A percentile compares a stretch with the other conserved stretches of the same genome.
phyloP scores from a whole-genome alignment of 2,329 filamentous ascomycete genomes.

The Neophaeococcomyces aloes region DNA sequence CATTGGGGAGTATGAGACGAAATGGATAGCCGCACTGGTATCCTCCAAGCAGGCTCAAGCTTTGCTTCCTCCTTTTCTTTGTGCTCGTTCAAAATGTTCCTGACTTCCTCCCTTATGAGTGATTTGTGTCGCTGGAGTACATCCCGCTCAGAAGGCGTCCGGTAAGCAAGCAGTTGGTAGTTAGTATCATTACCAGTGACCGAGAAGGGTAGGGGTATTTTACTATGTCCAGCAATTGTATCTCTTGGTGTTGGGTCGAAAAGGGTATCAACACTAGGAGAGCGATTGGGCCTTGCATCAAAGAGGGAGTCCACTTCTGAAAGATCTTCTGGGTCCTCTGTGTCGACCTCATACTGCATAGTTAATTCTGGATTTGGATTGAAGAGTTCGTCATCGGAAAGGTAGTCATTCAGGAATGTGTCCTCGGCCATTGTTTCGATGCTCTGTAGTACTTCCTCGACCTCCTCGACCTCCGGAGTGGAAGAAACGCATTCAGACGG shows the following conservation, averaged over 20 bases:
- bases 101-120: slow-evolving; percentile 10
- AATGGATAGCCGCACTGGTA: slow-evolving; percentile 12
- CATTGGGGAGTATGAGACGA: background rate
- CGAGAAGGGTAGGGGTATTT: too few species aligned
- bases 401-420: slow-evolving; percentile 11
- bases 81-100: slow-evolving; percentile 15
- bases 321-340: background rate
- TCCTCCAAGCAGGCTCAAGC: slow-evolving; percentile 22
- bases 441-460: slow-evolving; percentile 18
- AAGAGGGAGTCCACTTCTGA: slow-evolving; percentile 15
- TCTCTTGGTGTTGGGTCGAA: slow-evolving; percentile 9
- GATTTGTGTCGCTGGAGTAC: slow-evolving; percentile 10
- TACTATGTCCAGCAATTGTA: background rate
- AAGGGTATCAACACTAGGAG: slow-evolving; percentile 18
- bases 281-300: slow-evolving; percentile 7
- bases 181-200: too few species aligned
- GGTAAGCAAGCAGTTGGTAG: background rate
- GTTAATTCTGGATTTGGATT: background rate
- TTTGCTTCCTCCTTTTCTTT: slow-evolving; percentile 17
- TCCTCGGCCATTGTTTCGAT: slow-evolving; percentile 21
- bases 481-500: background rate
- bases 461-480: slow-evolving; percentile 13
- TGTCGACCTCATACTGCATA: background rate
- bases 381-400: slow-evolving; percentile 6
- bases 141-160: background rate